These are phyloP conservation scores for Mucor indicus DNA, from an alignment of 371 early-diverging fungal genomes.

Conservation along the genomic window DNA sequence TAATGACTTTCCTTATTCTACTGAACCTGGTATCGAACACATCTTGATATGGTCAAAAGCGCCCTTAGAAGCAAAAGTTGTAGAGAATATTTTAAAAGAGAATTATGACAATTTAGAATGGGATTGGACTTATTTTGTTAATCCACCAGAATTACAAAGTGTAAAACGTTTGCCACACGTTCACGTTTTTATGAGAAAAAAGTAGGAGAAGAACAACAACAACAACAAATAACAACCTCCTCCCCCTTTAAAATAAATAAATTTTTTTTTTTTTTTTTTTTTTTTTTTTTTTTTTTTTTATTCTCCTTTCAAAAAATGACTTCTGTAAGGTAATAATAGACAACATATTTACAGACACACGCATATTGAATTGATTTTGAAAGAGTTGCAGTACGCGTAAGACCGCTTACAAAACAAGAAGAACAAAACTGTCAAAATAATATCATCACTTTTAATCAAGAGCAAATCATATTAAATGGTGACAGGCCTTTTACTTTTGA, in stretches of 20 bases:
- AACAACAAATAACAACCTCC: too few relatives aligned
- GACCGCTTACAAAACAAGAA: conserved; percentile 77
- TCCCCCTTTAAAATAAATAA: too few relatives aligned
- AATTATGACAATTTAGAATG: conserved; percentile 19
- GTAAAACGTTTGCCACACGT: conserved; percentile 37
- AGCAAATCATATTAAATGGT: conserved; percentile 58
- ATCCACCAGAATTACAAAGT: conserved; percentile 41
- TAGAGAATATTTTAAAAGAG: conserved; percentile 22
- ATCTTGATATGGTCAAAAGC: conserved; percentile 57
- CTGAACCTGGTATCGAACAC: conserved; percentile 46
- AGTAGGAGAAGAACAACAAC: background rate
- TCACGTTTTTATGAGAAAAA: conserved; percentile 40
- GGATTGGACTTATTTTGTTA: conserved; percentile 46
- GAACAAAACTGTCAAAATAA: conserved; percentile 56
- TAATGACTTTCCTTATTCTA: conserved; percentile 65
- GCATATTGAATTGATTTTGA: too few relatives aligned
- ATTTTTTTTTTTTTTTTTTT: too few relatives aligned
- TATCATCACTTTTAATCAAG: conserved; percentile 59
- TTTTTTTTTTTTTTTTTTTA: too few relatives aligned
- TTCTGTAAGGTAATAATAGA: too few relatives aligned
- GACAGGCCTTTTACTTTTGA: conserved; percentile 84
- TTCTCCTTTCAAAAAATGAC: too few relatives aligned
- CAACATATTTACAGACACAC: too few relatives aligned
- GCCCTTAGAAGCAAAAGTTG: conserved; percentile 25
- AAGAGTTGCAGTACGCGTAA: conserved; percentile 75